Base-by-base conservation (phyloP, 768 basidiomycete species). In the Mrakia frigida region DNA sequence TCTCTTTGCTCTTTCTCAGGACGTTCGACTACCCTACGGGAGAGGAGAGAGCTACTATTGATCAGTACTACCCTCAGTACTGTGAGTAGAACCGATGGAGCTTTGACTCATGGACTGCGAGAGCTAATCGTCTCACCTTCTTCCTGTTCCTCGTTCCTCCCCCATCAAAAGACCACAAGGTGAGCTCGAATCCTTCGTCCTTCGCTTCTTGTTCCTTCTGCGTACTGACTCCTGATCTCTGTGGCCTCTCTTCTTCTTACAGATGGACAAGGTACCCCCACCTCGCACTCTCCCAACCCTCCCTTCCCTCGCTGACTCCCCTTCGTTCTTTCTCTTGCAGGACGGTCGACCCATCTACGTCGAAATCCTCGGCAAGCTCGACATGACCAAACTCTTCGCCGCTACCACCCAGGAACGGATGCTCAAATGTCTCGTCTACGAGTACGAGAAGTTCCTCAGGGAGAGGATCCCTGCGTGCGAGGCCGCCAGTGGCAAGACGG, bases 341-440 rank as follows among this genome's bases (percentile, higher is more conserved):
- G 94, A 97, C 80, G 96, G 96, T 28, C 90, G 95, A 76, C 97
- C 97, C 13, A 84, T 99, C 80, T 99, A 98, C 87, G 89, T 99
- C 81, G 94, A 99, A 84, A 90, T 89, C 39, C 89, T 98, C 59
- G 94, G 94, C 79, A 89, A 90, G 80, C 88, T 98, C 81, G 92
- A 98, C 85, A 87, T 97, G 82, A 88, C 85, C 80, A 90, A 89
- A 46, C 89, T 99, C 68, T 92, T 94, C 84, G 84, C 85, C 4
- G 85, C 89, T 79, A 98, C 96, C 13, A 91, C 92, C 2, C 89
- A 87, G 80, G 93, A 98, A 74, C 91, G 95, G 73, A 92, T 91
- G 83, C 87, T 97, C 78, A 87, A 92, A 79, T 92, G 91, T 52
- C 90, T 98, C 83, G 92, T 98, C 43, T 87, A 85, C 81, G 95